Conservation (phyloP, 495 filamentous ascomycete genomes). For the Neurospora sp. region DNA sequence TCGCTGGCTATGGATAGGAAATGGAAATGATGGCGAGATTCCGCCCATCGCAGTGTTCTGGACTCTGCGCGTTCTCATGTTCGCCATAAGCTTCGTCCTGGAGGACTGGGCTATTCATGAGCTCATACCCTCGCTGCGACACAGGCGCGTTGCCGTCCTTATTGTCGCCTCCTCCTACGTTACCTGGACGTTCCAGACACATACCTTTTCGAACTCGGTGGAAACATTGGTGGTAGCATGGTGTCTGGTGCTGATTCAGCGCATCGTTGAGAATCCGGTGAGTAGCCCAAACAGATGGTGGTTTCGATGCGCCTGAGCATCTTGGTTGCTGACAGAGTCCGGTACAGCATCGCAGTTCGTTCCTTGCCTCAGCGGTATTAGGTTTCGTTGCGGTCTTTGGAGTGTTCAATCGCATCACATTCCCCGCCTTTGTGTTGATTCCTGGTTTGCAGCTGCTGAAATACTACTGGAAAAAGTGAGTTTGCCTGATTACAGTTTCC, state of each 20-base stretch:
- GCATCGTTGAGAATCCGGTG: constrained; percentile 72
- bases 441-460: constrained; percentile 73
- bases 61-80: constrained; percentile 78
- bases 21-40: constrained; percentile 45
- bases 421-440: constrained; percentile 80
- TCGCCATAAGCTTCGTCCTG: constrained; percentile 84
- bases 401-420: constrained; percentile 92
- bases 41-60: constrained; percentile 76
- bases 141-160: constrained; percentile 61
- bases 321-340: constrained; percentile 6
- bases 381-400: constrained; percentile 75
- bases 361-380: constrained; percentile 63
- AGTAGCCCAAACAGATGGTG: constrained; percentile 1
- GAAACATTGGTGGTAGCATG: constrained; percentile 87
- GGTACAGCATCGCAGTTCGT: constrained; percentile 57
- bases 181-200: constrained; percentile 97
- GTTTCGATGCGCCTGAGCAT: background rate
- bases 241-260: constrained; percentile 80
- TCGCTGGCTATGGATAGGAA: constrained; percentile 69
- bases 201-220: constrained; percentile 96
- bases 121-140: constrained; percentile 61
- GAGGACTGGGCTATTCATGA: constrained; percentile 98
- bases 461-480: constrained; percentile 73
- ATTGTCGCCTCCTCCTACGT: constrained; percentile 92
- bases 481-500: background rate